Base-by-base conservation (phyloP, 352 stramenopile species). In the Albugo candida region DNA sequence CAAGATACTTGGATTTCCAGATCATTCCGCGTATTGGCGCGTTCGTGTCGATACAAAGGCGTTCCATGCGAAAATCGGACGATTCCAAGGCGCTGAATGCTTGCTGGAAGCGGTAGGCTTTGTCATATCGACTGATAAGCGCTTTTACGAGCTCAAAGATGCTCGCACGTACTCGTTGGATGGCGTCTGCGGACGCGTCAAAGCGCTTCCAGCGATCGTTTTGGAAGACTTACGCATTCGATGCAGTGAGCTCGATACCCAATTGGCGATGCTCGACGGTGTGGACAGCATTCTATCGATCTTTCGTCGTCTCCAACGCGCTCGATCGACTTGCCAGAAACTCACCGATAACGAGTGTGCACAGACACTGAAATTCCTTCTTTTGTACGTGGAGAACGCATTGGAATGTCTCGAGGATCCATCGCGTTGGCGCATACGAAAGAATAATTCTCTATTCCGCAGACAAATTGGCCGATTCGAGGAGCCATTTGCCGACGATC, bases 331-430 rank as follows among this genome's bases (percentile, higher is more conserved):
- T 38, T 77, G n/a, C n/a, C 3, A 31, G 3, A 31, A 8, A 3
- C 24, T 31, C 24, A 10, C 8, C 3, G 8, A 10, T 1, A 60
- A 81, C 0, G 69, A 81, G n/a, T 81, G 64, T 11, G 56, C 62
- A 8, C 43, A 45, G 5, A 51, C 61, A 1, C 44, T 84, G 13
- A 60, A 39, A 14, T 35, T 67, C 18, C 48, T 83, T 36, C 52
- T 47, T 0, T 42, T 34, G 3, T 83, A 72, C 40, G 58, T 83
- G 17, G 67, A 75, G 13, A 82, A 75, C 17, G 55, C 83, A 0
- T 52, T 85, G 4, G 81, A 74, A 51, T 77, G 81, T 43, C 70
- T 70, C 1, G 82, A 81, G 43, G 73, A 85, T 43, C 73, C 70
- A 20, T 47, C 65, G 14, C 79, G 57, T 16, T 83, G 73, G 73